phyloP scores from a whole-genome alignment of 2,329 filamentous ascomycete species.

The Trichoderma simmonsii region DNA sequence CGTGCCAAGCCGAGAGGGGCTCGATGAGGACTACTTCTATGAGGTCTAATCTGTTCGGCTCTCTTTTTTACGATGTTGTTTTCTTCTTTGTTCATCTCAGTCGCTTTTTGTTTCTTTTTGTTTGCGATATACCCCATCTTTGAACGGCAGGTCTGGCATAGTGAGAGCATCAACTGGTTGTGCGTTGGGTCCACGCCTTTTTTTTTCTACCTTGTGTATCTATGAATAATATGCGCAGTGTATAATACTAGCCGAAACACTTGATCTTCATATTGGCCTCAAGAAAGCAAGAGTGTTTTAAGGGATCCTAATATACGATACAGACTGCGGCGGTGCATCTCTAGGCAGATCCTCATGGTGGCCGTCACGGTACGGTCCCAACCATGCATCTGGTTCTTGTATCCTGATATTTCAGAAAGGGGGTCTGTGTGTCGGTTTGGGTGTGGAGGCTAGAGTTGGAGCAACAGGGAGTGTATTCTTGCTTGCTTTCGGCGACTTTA shows the following conservation, averaged over 20 bases:
- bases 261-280: not conserved
- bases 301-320: not conserved
- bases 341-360: not conserved
- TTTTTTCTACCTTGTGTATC: constrained; percentile 5
- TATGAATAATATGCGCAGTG: not conserved
- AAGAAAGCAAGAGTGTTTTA: not conserved
- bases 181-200: constrained; percentile 10
- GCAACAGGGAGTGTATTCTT: not conserved
- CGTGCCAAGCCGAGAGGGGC: constrained; percentile 76
- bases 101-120: constrained; percentile 1
- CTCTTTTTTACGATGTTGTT: not conserved
- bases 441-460: not conserved
- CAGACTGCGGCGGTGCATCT: not conserved
- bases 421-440: not conserved
- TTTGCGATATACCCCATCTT: constrained; percentile 16
- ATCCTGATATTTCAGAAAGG: not conserved
- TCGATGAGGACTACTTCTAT: constrained; percentile 94
- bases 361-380: not conserved
- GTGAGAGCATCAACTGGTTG: constrained; percentile 19
- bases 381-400: not conserved
- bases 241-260: not conserved
- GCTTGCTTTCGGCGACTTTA: not conserved
- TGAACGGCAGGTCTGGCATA: constrained; percentile 19
- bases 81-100: not conserved
- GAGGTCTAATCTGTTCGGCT: constrained; percentile 52